Evolutionary conservation across 1,284 basidiomycete species (phyloP).

Genomic region (Mycosarcoma mackinlayi): DNA sequence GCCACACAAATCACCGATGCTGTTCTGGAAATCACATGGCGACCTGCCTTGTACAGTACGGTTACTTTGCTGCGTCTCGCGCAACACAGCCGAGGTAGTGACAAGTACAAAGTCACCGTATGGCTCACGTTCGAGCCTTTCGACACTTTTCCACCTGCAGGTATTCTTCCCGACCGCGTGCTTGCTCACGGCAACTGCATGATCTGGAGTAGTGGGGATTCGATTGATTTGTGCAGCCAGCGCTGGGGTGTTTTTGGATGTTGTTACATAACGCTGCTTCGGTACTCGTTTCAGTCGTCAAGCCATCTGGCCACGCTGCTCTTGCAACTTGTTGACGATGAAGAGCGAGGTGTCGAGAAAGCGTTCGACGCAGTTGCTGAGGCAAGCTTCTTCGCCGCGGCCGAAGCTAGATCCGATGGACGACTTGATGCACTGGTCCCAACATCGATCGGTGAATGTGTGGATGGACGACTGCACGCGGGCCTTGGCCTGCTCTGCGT

Average conservation of each 20-base stretch:
- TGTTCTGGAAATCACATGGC: too few relatives aligned
- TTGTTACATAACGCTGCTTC: conserved; percentile 17
- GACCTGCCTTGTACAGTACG: too few relatives aligned
- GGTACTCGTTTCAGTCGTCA: not conserved
- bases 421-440: conserved; percentile 82
- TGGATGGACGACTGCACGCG: conserved; percentile 75
- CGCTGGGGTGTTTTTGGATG: conserved; percentile 11
- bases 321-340: conserved; percentile 79
- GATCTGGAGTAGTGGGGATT: conserved; percentile 15
- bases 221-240: too few relatives aligned
- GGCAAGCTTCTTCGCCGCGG: conserved; percentile 82
- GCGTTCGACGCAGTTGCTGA: conserved; percentile 89
- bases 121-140: too few relatives aligned
- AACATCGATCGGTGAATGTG: conserved; percentile 67
- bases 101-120: too few relatives aligned
- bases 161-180: too few relatives aligned
- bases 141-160: too few relatives aligned
- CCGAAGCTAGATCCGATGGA: conserved; percentile 86
- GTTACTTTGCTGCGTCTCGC: too few relatives aligned
- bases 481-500: conserved; percentile 87
- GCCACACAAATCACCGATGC: too few relatives aligned
- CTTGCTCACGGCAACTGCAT: too few relatives aligned
- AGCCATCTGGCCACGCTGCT: conserved; percentile 58
- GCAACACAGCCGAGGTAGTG: too few relatives aligned
- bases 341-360: conserved; percentile 86